These are phyloP conservation scores for Haberlea rhodopensis DNA, from an alignment of 257 asterid genomes.

Conservation along the genomic window DNA sequence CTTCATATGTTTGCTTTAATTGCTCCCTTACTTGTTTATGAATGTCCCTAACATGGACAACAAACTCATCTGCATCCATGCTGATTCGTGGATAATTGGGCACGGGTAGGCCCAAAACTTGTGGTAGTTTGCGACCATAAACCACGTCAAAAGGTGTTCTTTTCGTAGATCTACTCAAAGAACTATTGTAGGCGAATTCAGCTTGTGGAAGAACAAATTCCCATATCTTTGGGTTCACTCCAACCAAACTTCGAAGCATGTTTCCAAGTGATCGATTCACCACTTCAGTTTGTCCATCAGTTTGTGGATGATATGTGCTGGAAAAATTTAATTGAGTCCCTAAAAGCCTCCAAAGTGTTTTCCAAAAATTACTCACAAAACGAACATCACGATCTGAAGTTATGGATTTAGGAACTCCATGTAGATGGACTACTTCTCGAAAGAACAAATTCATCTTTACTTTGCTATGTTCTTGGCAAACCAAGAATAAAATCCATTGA, in stretches of 20 bases:
- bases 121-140: neutral
- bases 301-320: no score
- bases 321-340: no score
- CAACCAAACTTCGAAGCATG: neutral
- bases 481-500: constrained; percentile 19
- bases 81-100: neutral
- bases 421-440: neutral
- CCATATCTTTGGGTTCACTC: neutral
- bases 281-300: no score
- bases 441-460: neutral
- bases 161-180: neutral
- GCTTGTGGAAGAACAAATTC: neutral
- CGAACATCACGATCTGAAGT: neutral
- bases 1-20: neutral
- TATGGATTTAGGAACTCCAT: constrained; percentile 2
- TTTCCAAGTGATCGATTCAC: no score
- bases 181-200: neutral
- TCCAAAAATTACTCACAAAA: constrained; percentile 7
- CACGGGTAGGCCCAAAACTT: neutral
- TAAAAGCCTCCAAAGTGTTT: neutral
- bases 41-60: neutral
- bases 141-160: constrained; percentile 11
- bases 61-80: constrained; percentile 11
- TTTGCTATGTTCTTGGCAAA: neutral
- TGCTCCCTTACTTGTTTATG: constrained; percentile 7